Conservation (phyloP, 306 rosid genomes). For the Abrus pulchellus region DNA sequence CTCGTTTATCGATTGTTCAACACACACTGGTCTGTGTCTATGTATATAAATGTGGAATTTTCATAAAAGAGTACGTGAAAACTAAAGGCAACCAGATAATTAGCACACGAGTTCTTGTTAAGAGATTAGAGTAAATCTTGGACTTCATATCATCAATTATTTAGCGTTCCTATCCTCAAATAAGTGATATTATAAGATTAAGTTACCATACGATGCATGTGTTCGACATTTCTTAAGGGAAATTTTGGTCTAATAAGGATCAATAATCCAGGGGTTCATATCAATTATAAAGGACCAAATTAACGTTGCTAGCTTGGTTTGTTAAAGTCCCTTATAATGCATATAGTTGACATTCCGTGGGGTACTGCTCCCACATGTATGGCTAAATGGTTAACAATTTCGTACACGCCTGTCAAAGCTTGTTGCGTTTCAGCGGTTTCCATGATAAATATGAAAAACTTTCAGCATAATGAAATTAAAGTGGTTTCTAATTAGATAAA, state of each 20-base stretch:
- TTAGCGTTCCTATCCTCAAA: neutral
- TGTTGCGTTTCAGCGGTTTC: neutral
- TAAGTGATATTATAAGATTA: neutral
- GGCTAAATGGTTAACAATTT: conserved; percentile 34
- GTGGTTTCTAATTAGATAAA: conserved; percentile 4
- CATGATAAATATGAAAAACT: neutral
- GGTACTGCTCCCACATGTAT: conserved; percentile 9
- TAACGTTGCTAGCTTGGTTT: neutral
- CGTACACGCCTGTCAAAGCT: conserved; percentile 49
- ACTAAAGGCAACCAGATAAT: too few species aligned
- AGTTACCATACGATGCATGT: neutral
- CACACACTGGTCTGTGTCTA: too few species aligned
- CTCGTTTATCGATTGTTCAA: neutral
- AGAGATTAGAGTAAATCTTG: too few species aligned
- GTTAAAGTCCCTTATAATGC: neutral
- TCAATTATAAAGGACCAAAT: too few species aligned
- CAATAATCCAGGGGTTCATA: neutral
- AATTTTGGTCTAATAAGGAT: neutral
- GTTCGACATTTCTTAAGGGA: neutral
- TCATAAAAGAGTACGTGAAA: too few species aligned
- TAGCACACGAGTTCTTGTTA: too few species aligned
- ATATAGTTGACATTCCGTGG: neutral
- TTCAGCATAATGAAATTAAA: neutral
- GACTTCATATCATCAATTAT: neutral
- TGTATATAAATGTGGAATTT: too few species aligned